Conservation (phyloP, 2,329 filamentous ascomycete genomes). For the Pestalotiopsis sp. region DNA sequence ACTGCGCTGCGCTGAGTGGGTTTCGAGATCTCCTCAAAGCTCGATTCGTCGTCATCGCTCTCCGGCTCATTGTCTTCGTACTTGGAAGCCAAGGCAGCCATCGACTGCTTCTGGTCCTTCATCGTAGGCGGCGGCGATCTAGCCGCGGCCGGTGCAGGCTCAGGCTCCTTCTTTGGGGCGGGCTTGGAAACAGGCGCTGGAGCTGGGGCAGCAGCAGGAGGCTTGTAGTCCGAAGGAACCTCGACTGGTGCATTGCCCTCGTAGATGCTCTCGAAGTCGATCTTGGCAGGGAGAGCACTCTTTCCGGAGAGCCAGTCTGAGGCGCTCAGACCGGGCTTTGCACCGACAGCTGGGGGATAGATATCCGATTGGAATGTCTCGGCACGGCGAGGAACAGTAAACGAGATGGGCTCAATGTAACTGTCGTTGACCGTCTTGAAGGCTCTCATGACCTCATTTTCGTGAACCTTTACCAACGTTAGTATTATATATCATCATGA, state of each 20-base stretch:
- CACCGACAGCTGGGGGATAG: conserved; percentile 81
- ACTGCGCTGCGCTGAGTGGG: conserved; percentile 63
- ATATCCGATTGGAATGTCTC: conserved; percentile 98
- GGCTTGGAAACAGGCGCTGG: conserved; percentile 47
- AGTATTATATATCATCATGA: background rate
- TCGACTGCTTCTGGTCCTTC: conserved; percentile 84
- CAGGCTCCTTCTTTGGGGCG: conserved; percentile 56
- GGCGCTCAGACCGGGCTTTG: conserved; percentile 78
- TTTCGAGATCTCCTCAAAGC: conserved; percentile 84
- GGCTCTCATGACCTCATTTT: conserved; percentile 92
- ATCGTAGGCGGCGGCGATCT: conserved; percentile 65
- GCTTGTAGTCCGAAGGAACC: conserved; percentile 69
- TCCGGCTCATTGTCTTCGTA: conserved; percentile 75
- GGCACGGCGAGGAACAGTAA: conserved; percentile 90
- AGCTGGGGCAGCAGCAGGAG: conserved; percentile 46
- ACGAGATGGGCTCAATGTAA: conserved; percentile 96
- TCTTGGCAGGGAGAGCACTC: conserved; percentile 82
- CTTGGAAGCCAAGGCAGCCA: conserved; percentile 81
- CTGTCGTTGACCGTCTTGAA: conserved; percentile 96
- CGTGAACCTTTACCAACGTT: conserved; percentile 66
- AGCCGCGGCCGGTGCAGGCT: conserved; percentile 50
- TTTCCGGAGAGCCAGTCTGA: conserved; percentile 88
- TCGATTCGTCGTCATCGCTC: conserved; percentile 67
- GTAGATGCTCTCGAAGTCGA: conserved; percentile 90
- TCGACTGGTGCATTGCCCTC: conserved; percentile 81